phyloP scores from a whole-genome alignment of 2,329 filamentous ascomycete genomes.

The Penicillium concentricum region DNA sequence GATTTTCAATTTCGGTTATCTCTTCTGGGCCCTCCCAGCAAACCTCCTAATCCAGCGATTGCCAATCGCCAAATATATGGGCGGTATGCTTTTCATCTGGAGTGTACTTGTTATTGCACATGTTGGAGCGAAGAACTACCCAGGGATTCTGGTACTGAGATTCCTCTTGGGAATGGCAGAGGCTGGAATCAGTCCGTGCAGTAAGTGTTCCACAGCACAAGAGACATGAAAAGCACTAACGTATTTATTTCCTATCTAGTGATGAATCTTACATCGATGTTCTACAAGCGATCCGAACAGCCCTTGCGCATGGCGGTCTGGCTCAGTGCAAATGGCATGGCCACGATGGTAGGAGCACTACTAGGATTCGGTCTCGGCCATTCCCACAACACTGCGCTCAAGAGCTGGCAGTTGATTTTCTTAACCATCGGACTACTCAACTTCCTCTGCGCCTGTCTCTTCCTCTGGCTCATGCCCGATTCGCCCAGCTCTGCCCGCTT shows the following conservation, averaged over 20 bases:
- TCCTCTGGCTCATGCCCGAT: conserved; percentile 39
- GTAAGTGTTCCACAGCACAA: conserved; percentile 11
- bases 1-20: conserved; percentile 47
- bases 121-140: conserved; percentile 41
- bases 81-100: conserved; percentile 45
- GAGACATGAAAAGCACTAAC: neutral
- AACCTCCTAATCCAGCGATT: conserved; percentile 44
- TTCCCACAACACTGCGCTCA: conserved; percentile 25
- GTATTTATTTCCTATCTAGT: conserved; percentile 16
- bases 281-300: conserved; percentile 40
- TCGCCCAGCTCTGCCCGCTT: conserved; percentile 41
- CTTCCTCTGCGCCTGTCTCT: conserved; percentile 42
- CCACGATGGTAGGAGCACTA: conserved; percentile 39
- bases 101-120: conserved; percentile 40
- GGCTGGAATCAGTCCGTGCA: conserved; percentile 36
- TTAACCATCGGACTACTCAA: conserved; percentile 46
- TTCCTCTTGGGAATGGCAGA: conserved; percentile 48
- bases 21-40: conserved; percentile 42
- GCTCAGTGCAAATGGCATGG: conserved; percentile 39
- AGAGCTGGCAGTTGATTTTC: conserved; percentile 44
- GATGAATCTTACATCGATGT: conserved; percentile 40
- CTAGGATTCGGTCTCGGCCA: conserved; percentile 38
- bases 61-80: conserved; percentile 45
- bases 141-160: conserved; percentile 46
- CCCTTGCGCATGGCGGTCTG: conserved; percentile 37